Evolutionary conservation across 2,329 filamentous ascomycete genomes (phyloP), one percentile per base, ranked within the genome.

Genomic region (Xylariales sp.): DNA sequence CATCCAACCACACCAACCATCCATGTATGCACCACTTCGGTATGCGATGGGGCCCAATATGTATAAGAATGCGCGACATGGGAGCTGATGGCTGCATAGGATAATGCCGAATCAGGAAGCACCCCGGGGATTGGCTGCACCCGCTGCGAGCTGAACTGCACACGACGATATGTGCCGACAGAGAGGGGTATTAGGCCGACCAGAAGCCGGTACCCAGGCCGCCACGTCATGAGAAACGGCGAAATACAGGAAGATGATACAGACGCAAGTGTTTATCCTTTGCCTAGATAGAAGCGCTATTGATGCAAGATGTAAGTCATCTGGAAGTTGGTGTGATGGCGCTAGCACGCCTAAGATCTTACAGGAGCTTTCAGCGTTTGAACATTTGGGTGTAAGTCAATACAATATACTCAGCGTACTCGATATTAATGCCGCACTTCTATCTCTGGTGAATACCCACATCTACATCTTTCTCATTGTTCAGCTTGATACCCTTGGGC

Each of bases 101-200:
- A 36, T 16, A 54, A 18, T 7, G 16, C 50, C 36, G 39, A 14
- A 56, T 56, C 18, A 14, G 53, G 52, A 54, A 54, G 34, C 32
- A 18, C 6, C 34, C 32, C 52, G 52, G 10, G 34, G 5, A 10
- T 18, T 39, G 32, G 16, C 30, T 30, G 32, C 32, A n/a, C 16
- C 8, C 16, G 3, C 5, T 34, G 18, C 2, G 30, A 56, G 53
- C 53, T 56, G 53, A 56, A 56, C 36, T 43, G 18, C 53, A 23
- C 34, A 28, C 14, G 18, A 6, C 32, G 34, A 56, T 30, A 28
- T 7, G n/a, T n/a, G 18, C 50, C 16, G 36, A 30, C 23, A 23
- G 46, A 49, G 18, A 49, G 9, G 46, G 46, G 45, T 41, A 41
- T 41, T 41, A 41, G 39, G 39, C 39, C 23, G 23, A 23, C 23